Evolutionary conservation across 2,329 filamentous ascomycete species (phyloP).

Genomic region (Furcasterigmium sp.): DNA sequence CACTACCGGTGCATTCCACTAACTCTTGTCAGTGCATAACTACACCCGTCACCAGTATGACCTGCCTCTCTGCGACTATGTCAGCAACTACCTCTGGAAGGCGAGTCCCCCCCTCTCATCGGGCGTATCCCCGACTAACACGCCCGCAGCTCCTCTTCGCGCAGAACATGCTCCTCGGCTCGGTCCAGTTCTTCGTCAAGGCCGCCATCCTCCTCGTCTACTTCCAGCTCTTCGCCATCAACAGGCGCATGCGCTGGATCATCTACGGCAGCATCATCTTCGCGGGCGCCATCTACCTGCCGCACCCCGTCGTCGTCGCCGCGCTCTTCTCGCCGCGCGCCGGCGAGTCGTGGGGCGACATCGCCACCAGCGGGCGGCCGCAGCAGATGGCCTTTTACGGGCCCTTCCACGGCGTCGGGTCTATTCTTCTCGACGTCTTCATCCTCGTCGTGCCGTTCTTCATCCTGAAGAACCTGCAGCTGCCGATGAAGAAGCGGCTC

Average conservation of each 20-base stretch:
- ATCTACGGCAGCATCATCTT: slow-evolving; percentile 11
- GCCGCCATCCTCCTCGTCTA: slow-evolving; percentile 13
- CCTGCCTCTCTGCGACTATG: slow-evolving; percentile 9
- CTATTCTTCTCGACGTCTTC: slow-evolving; percentile 9
- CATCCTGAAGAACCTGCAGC: slow-evolving; percentile 6
- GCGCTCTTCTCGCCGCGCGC: slow-evolving; percentile 4
- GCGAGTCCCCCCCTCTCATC: too few species aligned
- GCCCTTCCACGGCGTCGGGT: slow-evolving; percentile 4
- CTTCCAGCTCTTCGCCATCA: slow-evolving; percentile 10
- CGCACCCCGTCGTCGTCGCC: slow-evolving; percentile 5
- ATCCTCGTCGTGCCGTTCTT: slow-evolving; percentile 13
- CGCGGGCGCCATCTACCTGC: slow-evolving; percentile 7
- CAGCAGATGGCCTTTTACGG: not conserved
- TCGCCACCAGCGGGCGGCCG: not conserved
- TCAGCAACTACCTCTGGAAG: not conserved
- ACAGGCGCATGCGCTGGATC: slow-evolving; percentile 4
- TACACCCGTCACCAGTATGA: too few species aligned
- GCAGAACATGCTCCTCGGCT: slow-evolving; percentile 6
- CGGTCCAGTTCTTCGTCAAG: slow-evolving; percentile 13
- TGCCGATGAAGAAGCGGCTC: slow-evolving; percentile 4
- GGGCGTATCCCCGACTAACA: too few species aligned
- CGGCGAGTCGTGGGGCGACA: slow-evolving; percentile 5
- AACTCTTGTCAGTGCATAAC: too few species aligned
- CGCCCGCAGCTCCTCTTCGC: slow-evolving; percentile 9
- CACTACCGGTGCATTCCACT: too few species aligned